phyloP scores from a whole-genome alignment of 805 yeast genomes.

The Cyberlindnera galapagoensis region DNA sequence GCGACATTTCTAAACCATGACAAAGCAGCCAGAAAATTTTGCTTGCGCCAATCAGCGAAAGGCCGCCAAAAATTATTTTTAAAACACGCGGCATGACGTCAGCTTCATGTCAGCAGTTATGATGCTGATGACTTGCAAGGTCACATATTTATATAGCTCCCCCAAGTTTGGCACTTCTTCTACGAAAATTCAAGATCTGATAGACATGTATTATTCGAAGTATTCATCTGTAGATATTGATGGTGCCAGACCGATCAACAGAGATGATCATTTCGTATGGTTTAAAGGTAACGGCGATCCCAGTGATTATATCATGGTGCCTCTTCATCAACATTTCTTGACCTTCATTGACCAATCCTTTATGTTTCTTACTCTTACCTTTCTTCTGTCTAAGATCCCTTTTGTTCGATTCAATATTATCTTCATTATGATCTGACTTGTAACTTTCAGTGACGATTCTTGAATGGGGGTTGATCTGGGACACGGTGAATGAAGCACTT shows the following conservation, averaged over 20 bases:
- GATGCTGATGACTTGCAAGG: too few relatives aligned
- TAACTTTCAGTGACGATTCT: slow-evolving; percentile 36
- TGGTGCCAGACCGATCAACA: slow-evolving; percentile 60
- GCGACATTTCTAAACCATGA: too few relatives aligned
- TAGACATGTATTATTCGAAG: neutral
- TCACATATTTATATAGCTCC: neutral
- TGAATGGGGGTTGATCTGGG: slow-evolving; percentile 34
- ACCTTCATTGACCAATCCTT: slow-evolving; percentile 33
- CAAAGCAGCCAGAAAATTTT: too few relatives aligned
- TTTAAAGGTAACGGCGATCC: slow-evolving; percentile 35
- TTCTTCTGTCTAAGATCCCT: slow-evolving; percentile 7
- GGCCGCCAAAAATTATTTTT: too few relatives aligned
- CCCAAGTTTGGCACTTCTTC: too few relatives aligned
- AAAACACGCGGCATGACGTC: too few relatives aligned
- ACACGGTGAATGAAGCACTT: slow-evolving; percentile 13
- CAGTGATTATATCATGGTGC: slow-evolving; percentile 48
- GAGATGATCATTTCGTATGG: slow-evolving; percentile 60
- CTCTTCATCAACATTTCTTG: slow-evolving; percentile 37
- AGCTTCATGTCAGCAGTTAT: too few relatives aligned
- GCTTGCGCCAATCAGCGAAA: too few relatives aligned
- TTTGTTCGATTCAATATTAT: slow-evolving; percentile 10
- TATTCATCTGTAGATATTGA: slow-evolving; percentile 47
- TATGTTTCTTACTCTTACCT: slow-evolving; percentile 19
- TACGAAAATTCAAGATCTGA: too few relatives aligned
- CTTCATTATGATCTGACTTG: too few relatives aligned